Base-by-base conservation (phyloP, 2,329 filamentous ascomycete species). In the Epicoccum nigrum region DNA sequence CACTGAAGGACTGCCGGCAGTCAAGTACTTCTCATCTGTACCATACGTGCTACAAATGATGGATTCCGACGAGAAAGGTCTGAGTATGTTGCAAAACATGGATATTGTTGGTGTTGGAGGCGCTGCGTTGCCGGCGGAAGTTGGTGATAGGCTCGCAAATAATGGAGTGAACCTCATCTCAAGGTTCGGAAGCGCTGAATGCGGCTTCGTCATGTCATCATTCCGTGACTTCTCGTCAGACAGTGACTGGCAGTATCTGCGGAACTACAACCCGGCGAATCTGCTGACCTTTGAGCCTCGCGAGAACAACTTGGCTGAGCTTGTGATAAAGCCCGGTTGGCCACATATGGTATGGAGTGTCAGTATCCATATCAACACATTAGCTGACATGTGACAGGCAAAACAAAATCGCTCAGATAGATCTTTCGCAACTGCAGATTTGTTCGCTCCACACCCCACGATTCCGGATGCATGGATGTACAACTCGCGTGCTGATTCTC, bases 41-140 rank as follows among this genome's bases (percentile, higher is more conserved):
- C 90, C 89, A 7, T 97, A 93, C 68, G 92, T 97, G 28, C 82
- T 89, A 69, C 90, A 91, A 39, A 83, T 97, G 60, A 96, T 99
- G 89, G 83, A 87, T 64, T 87, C 92, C 9, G 95, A 90, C 63
- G 90, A 96, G 74, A 89, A 94, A 74, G 92, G 89, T 42, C 81
- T 97, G 2, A 79, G 87, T 62, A 84, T 96, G 4, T 73, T 56
- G 16, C 62, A 62, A 31, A 60, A 56, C 0, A 86, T 87, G 83
- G 77, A 81, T 4, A 76, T 87, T 12, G 84, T 88, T 0, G 84
- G 84, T 6, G 83, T 87, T 0, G 85, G 85, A 2, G 86, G 85
- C 5, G 84, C 85, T 9, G 81, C 84, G 4, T 64, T 88, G 1
- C 78, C 83, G 2, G 54, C 66, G 3, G 67, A 77, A 7, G 68